Percentiles rank a stretch among this genome's conserved stretches.
Conservation (phyloP, 2,329 filamentous ascomycete species). For the Exophiala lecanii-corni region DNA sequence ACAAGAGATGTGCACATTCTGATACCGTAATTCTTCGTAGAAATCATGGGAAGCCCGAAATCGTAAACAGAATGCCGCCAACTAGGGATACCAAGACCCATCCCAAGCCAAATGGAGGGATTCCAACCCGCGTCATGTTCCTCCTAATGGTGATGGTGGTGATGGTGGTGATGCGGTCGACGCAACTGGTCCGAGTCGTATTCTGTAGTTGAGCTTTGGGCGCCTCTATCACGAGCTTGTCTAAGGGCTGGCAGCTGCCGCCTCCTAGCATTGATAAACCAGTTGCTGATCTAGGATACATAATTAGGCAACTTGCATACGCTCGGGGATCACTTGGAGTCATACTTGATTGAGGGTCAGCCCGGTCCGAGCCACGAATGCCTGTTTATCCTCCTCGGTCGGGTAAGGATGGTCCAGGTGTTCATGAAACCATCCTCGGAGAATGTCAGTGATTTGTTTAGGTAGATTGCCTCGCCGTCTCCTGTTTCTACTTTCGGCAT, state of each 20-base stretch:
- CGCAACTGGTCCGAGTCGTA: conserved; percentile 16
- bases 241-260: conserved; percentile 45
- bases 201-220: conserved; percentile 6
- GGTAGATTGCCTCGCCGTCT: conserved; percentile 76
- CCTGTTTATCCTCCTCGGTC: conserved; percentile 80
- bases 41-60: too few species aligned
- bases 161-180: conserved; percentile 6
- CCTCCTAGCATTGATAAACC: conserved; percentile 50
- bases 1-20: too few species aligned
- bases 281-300: conserved; percentile 45
- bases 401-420: conserved; percentile 80
- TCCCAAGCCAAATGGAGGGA: too few species aligned
- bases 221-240: conserved; percentile 11
- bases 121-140: too few species aligned
- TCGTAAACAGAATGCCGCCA: too few species aligned
- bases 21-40: too few species aligned
- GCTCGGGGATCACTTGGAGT: neutral
- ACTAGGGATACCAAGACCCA: too few species aligned
- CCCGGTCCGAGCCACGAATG: conserved; percentile 69
- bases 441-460: conserved; percentile 80
- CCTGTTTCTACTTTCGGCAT: conserved; percentile 33
- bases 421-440: conserved; percentile 74
- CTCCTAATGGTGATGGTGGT: neutral
- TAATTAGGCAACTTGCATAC: conserved; percentile 1
- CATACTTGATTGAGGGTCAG: conserved; percentile 65